Conservation (phyloP, 129 eudicot genomes). For the Kitagawia praeruptora region DNA sequence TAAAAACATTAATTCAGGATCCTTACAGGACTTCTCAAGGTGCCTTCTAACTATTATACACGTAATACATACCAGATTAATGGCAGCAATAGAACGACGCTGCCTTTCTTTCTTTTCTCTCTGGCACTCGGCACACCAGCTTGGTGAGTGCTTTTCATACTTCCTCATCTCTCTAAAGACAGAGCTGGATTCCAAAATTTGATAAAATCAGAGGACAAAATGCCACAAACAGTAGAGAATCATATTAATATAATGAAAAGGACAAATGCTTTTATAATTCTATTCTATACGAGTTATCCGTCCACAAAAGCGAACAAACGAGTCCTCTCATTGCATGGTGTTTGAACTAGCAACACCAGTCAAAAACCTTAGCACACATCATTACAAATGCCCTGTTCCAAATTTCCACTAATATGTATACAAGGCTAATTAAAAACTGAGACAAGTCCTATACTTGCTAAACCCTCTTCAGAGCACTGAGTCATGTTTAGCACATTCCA, state of each 20-base stretch:
- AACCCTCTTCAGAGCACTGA: no score
- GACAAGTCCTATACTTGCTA: no score
- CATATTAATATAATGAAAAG: neutral
- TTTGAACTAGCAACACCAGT: neutral
- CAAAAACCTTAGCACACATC: neutral
- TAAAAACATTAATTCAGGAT: neutral
- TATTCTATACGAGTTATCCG: neutral
- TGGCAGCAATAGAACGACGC: slow-evolving; percentile 29
- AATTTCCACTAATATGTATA: neutral
- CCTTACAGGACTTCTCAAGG: neutral
- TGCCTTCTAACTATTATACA: neutral
- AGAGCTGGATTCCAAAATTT: slow-evolving; percentile 27
- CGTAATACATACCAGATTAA: slow-evolving; percentile 27
- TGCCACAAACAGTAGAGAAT: neutral
- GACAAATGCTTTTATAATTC: neutral
- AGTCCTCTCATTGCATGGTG: neutral
- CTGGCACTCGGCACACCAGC: slow-evolving; percentile 53
- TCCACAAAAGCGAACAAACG: neutral
- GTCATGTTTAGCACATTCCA: no score
- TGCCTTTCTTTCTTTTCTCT: slow-evolving; percentile 47
- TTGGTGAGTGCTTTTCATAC: slow-evolving; percentile 42
- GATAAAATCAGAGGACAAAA: neutral
- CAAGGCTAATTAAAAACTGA: no score
- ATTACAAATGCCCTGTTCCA: neutral
- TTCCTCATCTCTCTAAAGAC: slow-evolving; percentile 47